These are phyloP conservation scores for Paecilomyces sp. DNA, from an alignment of 2,329 filamentous ascomycete genomes.

Conservation along the genomic window DNA sequence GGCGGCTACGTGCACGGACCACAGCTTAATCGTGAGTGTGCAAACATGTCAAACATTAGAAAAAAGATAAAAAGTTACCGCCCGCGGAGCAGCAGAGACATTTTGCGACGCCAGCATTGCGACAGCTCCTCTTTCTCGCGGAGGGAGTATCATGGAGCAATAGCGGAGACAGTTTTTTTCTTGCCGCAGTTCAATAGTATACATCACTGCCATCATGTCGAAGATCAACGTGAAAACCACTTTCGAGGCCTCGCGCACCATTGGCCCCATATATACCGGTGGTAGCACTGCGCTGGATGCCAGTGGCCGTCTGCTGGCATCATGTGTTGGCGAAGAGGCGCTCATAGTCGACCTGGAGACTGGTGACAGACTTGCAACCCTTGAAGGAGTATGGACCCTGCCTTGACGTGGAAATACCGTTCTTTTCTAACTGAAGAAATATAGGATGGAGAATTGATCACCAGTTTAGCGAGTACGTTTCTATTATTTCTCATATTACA, in stretches of 20 bases:
- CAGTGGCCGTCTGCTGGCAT: constrained; percentile 74
- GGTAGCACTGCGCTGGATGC: constrained; percentile 79
- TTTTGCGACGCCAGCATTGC: constrained; percentile 11
- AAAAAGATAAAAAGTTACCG: constrained; percentile 31
- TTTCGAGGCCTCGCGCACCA: constrained; percentile 73
- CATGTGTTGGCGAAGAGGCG: constrained; percentile 86
- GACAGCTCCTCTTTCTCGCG: neutral
- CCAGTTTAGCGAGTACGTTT: constrained; percentile 36
- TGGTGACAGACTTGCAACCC: constrained; percentile 71
- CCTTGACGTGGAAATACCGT: constrained; percentile 10
- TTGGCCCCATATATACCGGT: constrained; percentile 90
- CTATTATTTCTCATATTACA: neutral
- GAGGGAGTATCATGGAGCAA: constrained; percentile 12
- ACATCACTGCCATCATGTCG: constrained; percentile 29
- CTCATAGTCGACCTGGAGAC: constrained; percentile 78
- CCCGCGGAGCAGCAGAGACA: constrained; percentile 6
- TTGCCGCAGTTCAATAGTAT: neutral
- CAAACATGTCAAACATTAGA: constrained; percentile 27
- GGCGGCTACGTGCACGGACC: constrained; percentile 18
- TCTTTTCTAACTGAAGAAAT: constrained; percentile 10
- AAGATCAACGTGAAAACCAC: constrained; percentile 67
- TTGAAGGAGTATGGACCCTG: constrained; percentile 66
- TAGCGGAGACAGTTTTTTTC: constrained; percentile 4
- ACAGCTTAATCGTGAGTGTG: constrained; percentile 19
- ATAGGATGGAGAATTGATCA: constrained; percentile 57